These are phyloP conservation scores for Asterochloris erici DNA, from an alignment of 139 green algal species.

Conservation along the genomic window DNA sequence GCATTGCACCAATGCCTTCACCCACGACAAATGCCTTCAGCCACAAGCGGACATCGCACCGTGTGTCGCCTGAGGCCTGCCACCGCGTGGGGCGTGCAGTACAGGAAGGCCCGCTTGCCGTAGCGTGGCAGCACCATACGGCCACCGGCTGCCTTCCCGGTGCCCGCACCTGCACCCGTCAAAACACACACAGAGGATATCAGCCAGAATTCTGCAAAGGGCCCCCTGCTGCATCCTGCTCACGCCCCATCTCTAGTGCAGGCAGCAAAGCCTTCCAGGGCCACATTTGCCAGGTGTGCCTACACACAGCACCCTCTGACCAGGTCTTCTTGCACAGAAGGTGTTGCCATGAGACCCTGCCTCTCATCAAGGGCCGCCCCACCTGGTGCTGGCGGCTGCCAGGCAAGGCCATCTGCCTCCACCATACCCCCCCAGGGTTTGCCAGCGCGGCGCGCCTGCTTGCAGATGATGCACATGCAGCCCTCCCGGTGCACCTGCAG, in stretches of 20 bases:
- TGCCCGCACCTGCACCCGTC: neutral
- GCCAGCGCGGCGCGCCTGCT: slow-evolving; percentile 58
- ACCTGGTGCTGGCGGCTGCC: neutral
- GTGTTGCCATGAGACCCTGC: no score
- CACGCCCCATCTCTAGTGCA: no score
- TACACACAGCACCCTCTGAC: no score
- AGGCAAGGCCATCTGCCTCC: neutral
- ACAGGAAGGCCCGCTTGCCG: slow-evolving; percentile 78
- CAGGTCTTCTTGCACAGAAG: no score
- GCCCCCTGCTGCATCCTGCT: no score
- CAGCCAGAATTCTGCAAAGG: no score
- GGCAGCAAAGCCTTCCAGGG: no score
- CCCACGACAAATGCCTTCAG: no score
- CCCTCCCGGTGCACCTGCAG: slow-evolving; percentile 47
- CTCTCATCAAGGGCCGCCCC: neutral
- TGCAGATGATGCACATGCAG: slow-evolving; percentile 83
- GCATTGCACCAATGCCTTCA: no score
- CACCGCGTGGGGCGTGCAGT: slow-evolving; percentile 55
- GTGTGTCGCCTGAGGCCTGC: slow-evolving; percentile 28
- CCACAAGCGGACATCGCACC: neutral
- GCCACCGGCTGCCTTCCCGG: neutral
- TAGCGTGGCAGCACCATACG: slow-evolving; percentile 13
- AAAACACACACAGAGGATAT: no score
- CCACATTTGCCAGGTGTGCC: no score
- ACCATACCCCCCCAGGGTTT: slow-evolving; percentile 22